Conservation (phyloP, 352 stramenopile species). For the Phytophthora foliorum region DNA sequence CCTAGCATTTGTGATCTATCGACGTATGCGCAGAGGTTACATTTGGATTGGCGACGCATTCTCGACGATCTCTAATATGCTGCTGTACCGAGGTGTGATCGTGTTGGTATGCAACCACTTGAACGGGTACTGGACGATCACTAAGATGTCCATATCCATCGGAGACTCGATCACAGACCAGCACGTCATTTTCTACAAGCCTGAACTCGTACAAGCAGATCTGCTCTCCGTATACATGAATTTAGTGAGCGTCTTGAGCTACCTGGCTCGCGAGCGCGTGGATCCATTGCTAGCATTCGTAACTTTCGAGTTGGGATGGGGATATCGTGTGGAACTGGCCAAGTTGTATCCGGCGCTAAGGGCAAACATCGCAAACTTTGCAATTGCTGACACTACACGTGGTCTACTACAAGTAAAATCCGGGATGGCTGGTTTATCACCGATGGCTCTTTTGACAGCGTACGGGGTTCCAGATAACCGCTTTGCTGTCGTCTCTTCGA, state of each 20-base stretch:
- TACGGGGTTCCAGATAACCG: constrained; percentile 30
- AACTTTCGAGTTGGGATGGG: constrained; percentile 40
- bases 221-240: constrained; percentile 49
- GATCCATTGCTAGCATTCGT: constrained; percentile 42
- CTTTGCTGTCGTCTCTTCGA: constrained; percentile 17
- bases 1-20: constrained; percentile 42
- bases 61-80: constrained; percentile 40
- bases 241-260: constrained; percentile 30
- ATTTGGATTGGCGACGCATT: constrained; percentile 59
- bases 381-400: constrained; percentile 18
- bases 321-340: constrained; percentile 15
- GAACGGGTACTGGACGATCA: constrained; percentile 50
- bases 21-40: constrained; percentile 35
- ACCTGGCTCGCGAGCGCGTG: constrained; percentile 32
- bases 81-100: constrained; percentile 43
- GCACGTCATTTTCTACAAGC: constrained; percentile 42
- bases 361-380: constrained; percentile 22
- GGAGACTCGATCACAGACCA: constrained; percentile 28
- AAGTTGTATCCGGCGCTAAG: constrained; percentile 25
- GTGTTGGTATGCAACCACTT: constrained; percentile 44
- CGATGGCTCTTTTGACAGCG: constrained; percentile 35
- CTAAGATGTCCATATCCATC: constrained; percentile 35
- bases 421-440: constrained; percentile 28
- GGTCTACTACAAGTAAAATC: constrained; percentile 23
- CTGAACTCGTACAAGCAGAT: constrained; percentile 39